Percentiles rank a stretch among this genome's conserved stretches.
Evolutionary conservation across 441 rosid species (phyloP).

Genomic region (Hura crepitans): DNA sequence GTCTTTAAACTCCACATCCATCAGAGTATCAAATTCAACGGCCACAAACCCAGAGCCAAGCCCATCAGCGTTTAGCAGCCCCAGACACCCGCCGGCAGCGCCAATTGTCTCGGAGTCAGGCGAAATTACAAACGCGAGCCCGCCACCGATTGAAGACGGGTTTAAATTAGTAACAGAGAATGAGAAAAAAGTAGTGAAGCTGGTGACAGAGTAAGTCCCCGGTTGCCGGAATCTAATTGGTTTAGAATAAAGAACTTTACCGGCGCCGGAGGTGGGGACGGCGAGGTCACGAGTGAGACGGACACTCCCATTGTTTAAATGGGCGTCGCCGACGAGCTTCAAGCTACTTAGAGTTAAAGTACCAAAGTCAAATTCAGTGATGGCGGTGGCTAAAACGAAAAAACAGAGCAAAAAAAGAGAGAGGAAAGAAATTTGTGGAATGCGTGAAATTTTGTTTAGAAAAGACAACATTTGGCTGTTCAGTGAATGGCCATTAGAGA

Average conservation of each 20-base stretch:
- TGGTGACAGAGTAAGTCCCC: slow-evolving; percentile 41
- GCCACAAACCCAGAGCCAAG: slow-evolving; percentile 59
- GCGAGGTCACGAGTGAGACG: slow-evolving; percentile 79
- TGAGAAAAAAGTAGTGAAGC: slow-evolving; percentile 80
- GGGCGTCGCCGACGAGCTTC: slow-evolving; percentile 86
- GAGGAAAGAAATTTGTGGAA: not conserved
- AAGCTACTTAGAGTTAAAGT: slow-evolving; percentile 62
- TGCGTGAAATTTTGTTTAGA: slow-evolving; percentile 5
- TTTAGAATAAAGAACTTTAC: slow-evolving; percentile 63
- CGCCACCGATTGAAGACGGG: slow-evolving; percentile 93
- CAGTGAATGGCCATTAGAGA: slow-evolving; percentile 27
- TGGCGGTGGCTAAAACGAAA: slow-evolving; percentile 23
- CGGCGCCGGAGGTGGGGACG: slow-evolving; percentile 82
- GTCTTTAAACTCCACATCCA: slow-evolving; percentile 79
- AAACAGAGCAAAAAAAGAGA: slow-evolving; percentile 25
- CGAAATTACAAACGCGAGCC: slow-evolving; percentile 82
- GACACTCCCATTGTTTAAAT: slow-evolving; percentile 67
- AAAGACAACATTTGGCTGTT: slow-evolving; percentile 20
- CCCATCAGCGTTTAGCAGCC: slow-evolving; percentile 45
- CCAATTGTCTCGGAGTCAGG: slow-evolving; percentile 65
- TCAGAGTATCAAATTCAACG: slow-evolving; percentile 83
- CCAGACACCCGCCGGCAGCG: slow-evolving; percentile 67
- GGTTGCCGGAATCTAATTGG: slow-evolving; percentile 73
- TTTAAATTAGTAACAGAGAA: slow-evolving; percentile 68
- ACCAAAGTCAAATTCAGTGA: slow-evolving; percentile 74